Evolutionary conservation across 2,329 filamentous ascomycete species (phyloP).

Genomic region (Penicillium sp.): DNA sequence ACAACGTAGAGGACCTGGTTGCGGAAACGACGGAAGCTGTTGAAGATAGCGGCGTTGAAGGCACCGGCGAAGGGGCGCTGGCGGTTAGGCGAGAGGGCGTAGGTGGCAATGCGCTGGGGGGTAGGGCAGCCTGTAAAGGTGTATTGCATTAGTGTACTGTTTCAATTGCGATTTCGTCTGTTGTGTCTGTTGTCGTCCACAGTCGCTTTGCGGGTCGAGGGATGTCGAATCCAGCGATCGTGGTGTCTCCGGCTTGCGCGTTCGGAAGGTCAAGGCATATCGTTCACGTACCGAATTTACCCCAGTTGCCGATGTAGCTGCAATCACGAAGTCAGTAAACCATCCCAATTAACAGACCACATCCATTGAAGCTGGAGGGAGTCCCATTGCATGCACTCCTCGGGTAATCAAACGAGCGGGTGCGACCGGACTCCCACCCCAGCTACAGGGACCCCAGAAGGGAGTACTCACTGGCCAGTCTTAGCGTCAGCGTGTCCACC

Average conservation of each 20-base stretch:
- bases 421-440: slow-evolving; percentile 19
- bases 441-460: neutral
- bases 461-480: slow-evolving; percentile 44
- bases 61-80: slow-evolving; percentile 83
- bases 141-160: neutral
- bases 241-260: slow-evolving; percentile 7
- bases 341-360: neutral
- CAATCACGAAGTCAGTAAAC: slow-evolving; percentile 26
- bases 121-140: slow-evolving; percentile 34
- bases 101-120: slow-evolving; percentile 63
- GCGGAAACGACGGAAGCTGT: slow-evolving; percentile 84
- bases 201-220: neutral
- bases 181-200: neutral
- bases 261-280: slow-evolving; percentile 18
- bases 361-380: neutral
- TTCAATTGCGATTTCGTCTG: neutral
- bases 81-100: slow-evolving; percentile 81
- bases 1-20: slow-evolving; percentile 86
- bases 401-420: slow-evolving; percentile 15
- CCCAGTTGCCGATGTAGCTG: slow-evolving; percentile 76
- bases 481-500: slow-evolving; percentile 41
- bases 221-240: neutral
- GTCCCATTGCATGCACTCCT: neutral
- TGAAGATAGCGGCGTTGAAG: slow-evolving; percentile 84
- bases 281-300: slow-evolving; percentile 66